A percentile compares a stretch with the other conserved stretches of the same genome.
phyloP scores from a whole-genome alignment of 371 early-diverging fungal genomes.

The Smittium culicis region DNA sequence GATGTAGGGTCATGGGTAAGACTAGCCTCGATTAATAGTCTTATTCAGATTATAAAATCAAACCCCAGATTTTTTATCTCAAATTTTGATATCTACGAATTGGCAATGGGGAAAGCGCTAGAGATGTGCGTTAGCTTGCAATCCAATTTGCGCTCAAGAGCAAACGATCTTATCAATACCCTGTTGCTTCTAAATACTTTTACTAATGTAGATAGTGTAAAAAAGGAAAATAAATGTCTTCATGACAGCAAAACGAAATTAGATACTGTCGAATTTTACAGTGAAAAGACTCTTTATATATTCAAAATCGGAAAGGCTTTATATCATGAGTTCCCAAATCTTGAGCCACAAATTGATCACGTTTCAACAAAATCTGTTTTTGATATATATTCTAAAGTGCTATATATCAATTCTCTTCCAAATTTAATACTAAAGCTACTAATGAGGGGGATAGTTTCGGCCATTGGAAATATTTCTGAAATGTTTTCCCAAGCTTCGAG shows the following conservation, averaged over 20 bases:
- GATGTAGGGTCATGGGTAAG: constrained; percentile 94
- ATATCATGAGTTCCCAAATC: not conserved
- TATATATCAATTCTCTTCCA: not conserved
- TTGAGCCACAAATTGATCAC: not conserved
- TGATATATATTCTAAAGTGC: not conserved
- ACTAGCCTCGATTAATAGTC: constrained; percentile 6
- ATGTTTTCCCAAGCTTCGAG: not conserved
- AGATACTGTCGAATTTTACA: no score
- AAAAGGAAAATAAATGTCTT: no score
- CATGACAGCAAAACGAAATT: no score
- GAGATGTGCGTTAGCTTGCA: not conserved
- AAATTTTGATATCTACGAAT: not conserved
- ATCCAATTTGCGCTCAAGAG: not conserved
- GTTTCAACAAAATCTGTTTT: not conserved
- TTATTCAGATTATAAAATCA: not conserved
- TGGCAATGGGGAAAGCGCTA: not conserved
- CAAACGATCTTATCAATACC: not conserved
- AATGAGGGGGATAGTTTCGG: not conserved
- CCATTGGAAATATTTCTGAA: not conserved
- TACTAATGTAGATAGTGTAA: no score
- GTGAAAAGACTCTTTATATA: no score
- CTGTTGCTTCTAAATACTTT: no score
- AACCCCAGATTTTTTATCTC: not conserved
- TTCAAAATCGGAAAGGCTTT: not conserved
- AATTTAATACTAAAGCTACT: not conserved